Evolutionary conservation across 2,329 filamentous ascomycete species (phyloP).

Genomic region (Colletotrichum sp.): DNA sequence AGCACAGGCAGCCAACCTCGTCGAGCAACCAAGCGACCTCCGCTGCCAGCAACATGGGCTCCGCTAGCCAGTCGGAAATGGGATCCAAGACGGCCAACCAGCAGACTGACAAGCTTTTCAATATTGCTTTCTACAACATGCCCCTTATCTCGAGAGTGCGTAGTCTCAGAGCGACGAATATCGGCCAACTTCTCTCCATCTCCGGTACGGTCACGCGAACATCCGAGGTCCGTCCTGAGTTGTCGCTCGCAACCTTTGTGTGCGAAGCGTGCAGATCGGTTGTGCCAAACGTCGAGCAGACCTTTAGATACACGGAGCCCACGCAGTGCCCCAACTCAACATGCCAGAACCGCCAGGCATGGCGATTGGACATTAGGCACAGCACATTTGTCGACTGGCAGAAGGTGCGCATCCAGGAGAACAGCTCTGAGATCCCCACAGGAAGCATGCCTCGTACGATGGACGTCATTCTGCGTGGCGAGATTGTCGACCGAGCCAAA

Average conservation of each 20-base stretch:
- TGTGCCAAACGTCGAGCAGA: constrained; percentile 92
- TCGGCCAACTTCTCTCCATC: constrained; percentile 92
- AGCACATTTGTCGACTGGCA: constrained; percentile 99
- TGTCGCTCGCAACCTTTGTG: constrained; percentile 89
- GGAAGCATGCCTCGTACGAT: constrained; percentile 98
- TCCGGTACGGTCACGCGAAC: constrained; percentile 97
- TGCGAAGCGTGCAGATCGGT: constrained; percentile 88
- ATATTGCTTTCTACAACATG: constrained; percentile 91
- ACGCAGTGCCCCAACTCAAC: constrained; percentile 90
- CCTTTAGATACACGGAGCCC: constrained; percentile 95
- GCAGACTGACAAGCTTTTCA: constrained; percentile 96
- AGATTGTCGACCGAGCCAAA: constrained; percentile 97
- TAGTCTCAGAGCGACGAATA: constrained; percentile 84
- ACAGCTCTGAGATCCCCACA: constrained; percentile 96
- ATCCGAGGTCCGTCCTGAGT: constrained; percentile 93
- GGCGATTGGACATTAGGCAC: constrained; percentile 95
- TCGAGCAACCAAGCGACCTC: constrained; percentile 76
- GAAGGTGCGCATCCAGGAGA: constrained; percentile 97
- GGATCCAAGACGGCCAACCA: constrained; percentile 84
- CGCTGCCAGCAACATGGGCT: constrained; percentile 66
- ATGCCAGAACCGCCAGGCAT: constrained; percentile 90
- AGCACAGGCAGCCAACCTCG: constrained; percentile 84
- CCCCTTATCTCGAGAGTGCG: constrained; percentile 86
- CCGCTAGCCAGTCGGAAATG: constrained; percentile 68
- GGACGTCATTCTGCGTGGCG: constrained; percentile 93